Evolutionary conservation across 2,329 filamentous ascomycete genomes (phyloP).

Genomic region (Aspergillus pseudoglaucus): DNA sequence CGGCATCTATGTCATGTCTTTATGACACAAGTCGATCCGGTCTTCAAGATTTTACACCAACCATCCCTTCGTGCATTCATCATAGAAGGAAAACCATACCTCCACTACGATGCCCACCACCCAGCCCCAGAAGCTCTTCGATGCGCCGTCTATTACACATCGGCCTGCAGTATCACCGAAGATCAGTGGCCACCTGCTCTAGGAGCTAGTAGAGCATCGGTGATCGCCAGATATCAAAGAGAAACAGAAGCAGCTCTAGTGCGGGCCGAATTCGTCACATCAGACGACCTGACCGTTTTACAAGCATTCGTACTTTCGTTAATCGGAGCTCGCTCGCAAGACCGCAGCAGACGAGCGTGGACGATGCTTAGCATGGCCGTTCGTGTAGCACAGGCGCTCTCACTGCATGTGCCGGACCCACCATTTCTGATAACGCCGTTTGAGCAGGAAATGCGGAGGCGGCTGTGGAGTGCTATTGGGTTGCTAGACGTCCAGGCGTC

Average conservation of each 20-base stretch:
- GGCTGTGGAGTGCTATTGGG: constrained; percentile 25
- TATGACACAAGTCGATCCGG: constrained; percentile 22
- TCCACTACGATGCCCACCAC: constrained; percentile 23
- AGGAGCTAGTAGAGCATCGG: constrained; percentile 10
- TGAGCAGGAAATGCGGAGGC: constrained; percentile 25
- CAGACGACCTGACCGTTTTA: constrained; percentile 26
- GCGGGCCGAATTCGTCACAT: constrained; percentile 23
- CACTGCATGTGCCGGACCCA: constrained; percentile 21
- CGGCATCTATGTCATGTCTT: constrained; percentile 19
- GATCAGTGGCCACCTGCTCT: constrained; percentile 17
- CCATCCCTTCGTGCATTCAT: constrained; percentile 22
- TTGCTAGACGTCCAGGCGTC: constrained; percentile 24
- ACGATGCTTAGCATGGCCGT: constrained; percentile 28
- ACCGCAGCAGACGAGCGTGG: constrained; percentile 28
- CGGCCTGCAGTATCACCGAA: constrained; percentile 19
- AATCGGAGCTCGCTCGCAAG: constrained; percentile 21
- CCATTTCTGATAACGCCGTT: constrained; percentile 23
- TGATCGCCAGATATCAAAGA: constrained; percentile 17
- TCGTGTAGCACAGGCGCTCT: constrained; percentile 26
- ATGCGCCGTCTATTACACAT: constrained; percentile 21
- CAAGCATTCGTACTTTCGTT: constrained; percentile 28
- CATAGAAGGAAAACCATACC: constrained; percentile 20
- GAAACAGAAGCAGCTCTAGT: constrained; percentile 20
- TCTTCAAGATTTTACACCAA: constrained; percentile 27
- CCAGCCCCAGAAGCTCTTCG: constrained; percentile 19